These are phyloP conservation scores for Papiliotrema flavescens DNA, from an alignment of 1,284 basidiomycete species.

Conservation along the genomic window DNA sequence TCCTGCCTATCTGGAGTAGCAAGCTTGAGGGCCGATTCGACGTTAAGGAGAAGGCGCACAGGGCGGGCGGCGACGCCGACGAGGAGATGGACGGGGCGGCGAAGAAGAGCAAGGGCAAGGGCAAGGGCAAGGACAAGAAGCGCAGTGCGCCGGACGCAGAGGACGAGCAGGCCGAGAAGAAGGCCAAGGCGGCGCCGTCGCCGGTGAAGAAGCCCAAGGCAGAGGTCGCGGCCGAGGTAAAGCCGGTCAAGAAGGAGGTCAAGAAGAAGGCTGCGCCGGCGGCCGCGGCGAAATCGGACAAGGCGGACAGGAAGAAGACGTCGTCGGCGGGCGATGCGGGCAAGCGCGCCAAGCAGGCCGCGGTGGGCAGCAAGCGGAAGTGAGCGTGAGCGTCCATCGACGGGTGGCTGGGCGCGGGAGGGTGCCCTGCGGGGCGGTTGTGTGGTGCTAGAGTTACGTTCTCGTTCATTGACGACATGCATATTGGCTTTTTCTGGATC, in stretches of 20 bases:
- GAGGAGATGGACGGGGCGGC: slow-evolving; percentile 5
- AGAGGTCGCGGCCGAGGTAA: slow-evolving; percentile 8
- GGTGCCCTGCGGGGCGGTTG: too few species aligned
- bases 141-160: background rate
- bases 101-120: slow-evolving; percentile 12
- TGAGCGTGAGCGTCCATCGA: too few species aligned
- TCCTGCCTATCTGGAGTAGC: slow-evolving; percentile 83
- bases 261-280: slow-evolving; percentile 3
- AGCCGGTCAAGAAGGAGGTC: slow-evolving; percentile 2
- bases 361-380: slow-evolving; percentile 14
- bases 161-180: background rate
- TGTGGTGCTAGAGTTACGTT: too few species aligned
- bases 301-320: slow-evolving; percentile 16
- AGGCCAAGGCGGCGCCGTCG: slow-evolving; percentile 1
- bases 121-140: slow-evolving; percentile 15
- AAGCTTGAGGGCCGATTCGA: slow-evolving; percentile 53
- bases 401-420: too few species aligned
- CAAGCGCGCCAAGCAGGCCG: slow-evolving; percentile 18
- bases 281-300: slow-evolving; percentile 16
- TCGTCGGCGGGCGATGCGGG: slow-evolving; percentile 19
- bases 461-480: too few species aligned
- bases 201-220: background rate
- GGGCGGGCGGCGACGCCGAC: slow-evolving; percentile 10
- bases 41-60: slow-evolving; percentile 18
- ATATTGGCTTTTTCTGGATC: too few species aligned